Conservation (phyloP, 2,329 filamentous ascomycete species). For the Zymoseptoria pseudotritici region DNA sequence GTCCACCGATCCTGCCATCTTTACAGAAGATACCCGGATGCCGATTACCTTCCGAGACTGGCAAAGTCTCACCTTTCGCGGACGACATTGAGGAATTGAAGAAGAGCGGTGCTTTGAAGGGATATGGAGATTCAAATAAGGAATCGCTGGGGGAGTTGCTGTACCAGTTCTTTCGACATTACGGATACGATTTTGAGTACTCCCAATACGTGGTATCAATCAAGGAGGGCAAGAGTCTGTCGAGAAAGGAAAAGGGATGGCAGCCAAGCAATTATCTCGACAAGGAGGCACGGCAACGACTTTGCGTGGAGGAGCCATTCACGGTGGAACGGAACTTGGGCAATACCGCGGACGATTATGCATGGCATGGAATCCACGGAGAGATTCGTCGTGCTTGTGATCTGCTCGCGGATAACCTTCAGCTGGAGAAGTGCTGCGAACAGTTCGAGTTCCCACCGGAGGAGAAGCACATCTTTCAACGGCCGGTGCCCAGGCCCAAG, state of each 20-base stretch:
- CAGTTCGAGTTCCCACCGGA: slow-evolving; percentile 82
- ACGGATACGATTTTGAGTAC: slow-evolving; percentile 88
- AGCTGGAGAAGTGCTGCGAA: slow-evolving; percentile 77
- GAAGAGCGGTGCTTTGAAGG: slow-evolving; percentile 47
- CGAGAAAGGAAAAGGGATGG: slow-evolving; percentile 85
- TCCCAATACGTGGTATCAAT: slow-evolving; percentile 79
- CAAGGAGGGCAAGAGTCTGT: slow-evolving; percentile 67
- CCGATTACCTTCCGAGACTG: slow-evolving; percentile 55
- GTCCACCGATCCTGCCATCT: slow-evolving; percentile 75
- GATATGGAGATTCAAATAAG: slow-evolving; percentile 71
- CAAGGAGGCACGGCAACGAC: slow-evolving; percentile 55
- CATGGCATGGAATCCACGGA: slow-evolving; percentile 82
- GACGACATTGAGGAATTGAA: slow-evolving; percentile 61
- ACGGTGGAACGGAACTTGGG: slow-evolving; percentile 82
- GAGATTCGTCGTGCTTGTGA: slow-evolving; percentile 87
- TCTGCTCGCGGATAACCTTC: slow-evolving; percentile 62
- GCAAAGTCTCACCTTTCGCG: slow-evolving; percentile 68
- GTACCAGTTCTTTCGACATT: slow-evolving; percentile 92
- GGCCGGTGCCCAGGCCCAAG: slow-evolving; percentile 49
- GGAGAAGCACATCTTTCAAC: slow-evolving; percentile 51
- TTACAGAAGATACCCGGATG: slow-evolving; percentile 67
- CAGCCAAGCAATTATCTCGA: slow-evolving; percentile 48
- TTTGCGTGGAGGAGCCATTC: slow-evolving; percentile 96
- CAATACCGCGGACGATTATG: slow-evolving; percentile 92
- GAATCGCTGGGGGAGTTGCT: slow-evolving; percentile 78